A percentile compares a stretch with the other conserved stretches of the same genome.
These are phyloP conservation scores for Cystobasidium pallidum DNA, from an alignment of 1,284 basidiomycete genomes.

Conservation along the genomic window DNA sequence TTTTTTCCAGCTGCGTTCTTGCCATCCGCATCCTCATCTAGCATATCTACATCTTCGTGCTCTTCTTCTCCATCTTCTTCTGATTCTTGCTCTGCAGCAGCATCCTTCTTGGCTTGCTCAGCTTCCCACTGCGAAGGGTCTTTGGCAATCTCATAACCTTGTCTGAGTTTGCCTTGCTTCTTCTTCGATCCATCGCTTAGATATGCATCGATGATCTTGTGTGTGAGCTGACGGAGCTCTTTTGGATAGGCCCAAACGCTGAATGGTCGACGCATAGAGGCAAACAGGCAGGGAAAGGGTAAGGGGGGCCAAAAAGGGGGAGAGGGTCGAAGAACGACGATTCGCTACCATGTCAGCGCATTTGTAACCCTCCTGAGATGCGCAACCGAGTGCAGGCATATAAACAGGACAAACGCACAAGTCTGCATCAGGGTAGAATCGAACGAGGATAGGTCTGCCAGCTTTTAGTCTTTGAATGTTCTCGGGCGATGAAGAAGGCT, in stretches of 20 bases:
- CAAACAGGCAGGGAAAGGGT: too few species aligned
- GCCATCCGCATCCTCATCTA: constrained; percentile 66
- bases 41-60: constrained; percentile 67
- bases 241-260: constrained; percentile 84
- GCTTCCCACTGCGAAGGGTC: constrained; percentile 76
- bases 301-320: constrained; percentile 46
- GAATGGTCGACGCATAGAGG: constrained; percentile 41
- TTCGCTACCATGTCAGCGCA: too few species aligned
- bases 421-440: constrained; percentile 88
- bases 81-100: constrained; percentile 61
- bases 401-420: constrained; percentile 65
- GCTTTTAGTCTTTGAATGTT: constrained; percentile 67
- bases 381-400: background rate
- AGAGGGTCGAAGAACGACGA: background rate
- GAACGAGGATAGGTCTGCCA: constrained; percentile 72
- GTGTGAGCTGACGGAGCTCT: constrained; percentile 77
- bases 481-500: constrained; percentile 67
- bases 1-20: constrained; percentile 63
- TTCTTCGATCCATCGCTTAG: constrained; percentile 69
- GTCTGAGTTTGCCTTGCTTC: constrained; percentile 71
- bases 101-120: constrained; percentile 55
- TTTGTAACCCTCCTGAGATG: background rate
- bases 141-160: constrained; percentile 79
- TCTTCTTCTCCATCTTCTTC: constrained; percentile 67
- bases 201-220: constrained; percentile 81